Conservation (phyloP, 768 basidiomycete species). For the Crassisporium funariophilum region DNA sequence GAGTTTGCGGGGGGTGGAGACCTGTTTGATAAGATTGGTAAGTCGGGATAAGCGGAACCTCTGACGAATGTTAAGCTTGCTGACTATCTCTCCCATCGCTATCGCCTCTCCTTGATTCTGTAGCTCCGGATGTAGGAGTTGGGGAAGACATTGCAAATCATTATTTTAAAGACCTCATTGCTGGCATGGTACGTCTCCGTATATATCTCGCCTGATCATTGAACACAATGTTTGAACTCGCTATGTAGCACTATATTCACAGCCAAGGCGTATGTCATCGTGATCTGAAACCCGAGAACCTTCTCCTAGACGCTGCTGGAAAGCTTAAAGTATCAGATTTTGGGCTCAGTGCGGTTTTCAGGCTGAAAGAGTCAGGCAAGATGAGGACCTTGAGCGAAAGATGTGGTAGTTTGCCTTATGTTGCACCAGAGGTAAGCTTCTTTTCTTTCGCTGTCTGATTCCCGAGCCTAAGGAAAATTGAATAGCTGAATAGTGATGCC, state of each 20-base stretch:
- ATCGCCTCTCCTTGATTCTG: no score
- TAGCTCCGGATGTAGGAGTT: conserved; percentile 90
- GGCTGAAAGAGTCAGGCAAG: conserved; percentile 78
- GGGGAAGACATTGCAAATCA: conserved; percentile 85
- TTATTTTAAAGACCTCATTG: conserved; percentile 85
- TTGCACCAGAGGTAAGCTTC: conserved; percentile 84
- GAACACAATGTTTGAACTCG: not conserved
- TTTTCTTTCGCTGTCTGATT: not conserved
- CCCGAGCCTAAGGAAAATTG: not conserved
- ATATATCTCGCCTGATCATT: not conserved
- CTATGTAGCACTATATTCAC: conserved; percentile 76
- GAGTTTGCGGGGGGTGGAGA: conserved; percentile 95
- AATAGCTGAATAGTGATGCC: conserved; percentile 61
- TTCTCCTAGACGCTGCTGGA: conserved; percentile 83
- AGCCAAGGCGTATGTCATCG: conserved; percentile 91
- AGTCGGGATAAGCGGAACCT: no score
- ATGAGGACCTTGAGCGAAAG: conserved; percentile 75
- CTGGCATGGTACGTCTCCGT: conserved; percentile 68
- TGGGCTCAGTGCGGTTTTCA: conserved; percentile 89
- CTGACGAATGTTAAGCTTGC: no score
- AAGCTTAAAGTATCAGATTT: conserved; percentile 94
- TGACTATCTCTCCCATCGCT: no score
- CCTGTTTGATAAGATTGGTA: conserved; percentile 98
- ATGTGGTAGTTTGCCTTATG: conserved; percentile 92
- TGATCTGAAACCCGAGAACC: conserved; percentile 96